Base-by-base conservation (phyloP, 306 rosid species). In the Cucurbita moschata region DNA sequence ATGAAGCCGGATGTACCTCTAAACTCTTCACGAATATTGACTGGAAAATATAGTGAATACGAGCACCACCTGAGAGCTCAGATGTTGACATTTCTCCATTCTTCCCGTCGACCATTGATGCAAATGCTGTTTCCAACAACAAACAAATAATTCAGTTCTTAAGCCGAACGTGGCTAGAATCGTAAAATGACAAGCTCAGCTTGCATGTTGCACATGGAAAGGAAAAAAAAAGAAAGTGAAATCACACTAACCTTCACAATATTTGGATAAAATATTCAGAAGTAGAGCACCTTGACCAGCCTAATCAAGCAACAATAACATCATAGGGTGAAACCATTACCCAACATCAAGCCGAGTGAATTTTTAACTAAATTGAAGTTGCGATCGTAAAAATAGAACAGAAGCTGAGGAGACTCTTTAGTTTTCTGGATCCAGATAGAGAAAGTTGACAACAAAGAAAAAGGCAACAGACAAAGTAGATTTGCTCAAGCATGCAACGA, bases 281-380 rank as follows among this genome's bases (percentile, higher is more conserved):
- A 95, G 96, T 82, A 95, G 96, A 76, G 97, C 96, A 73, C 99
- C 97, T 82, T 95, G 99, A 76, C 96, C 97, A 79, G 96, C 96
- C 99, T 95, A 69, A 75, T 70, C 35, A 30, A 75, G 74, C 72
- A 75, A 75, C 53, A 71, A 77, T 37, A 72, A 42, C 38, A 61
- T 14, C 63, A 58, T 59, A 78, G 30, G 18, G 30, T 64, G 43
- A 70, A 75, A 38, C 53, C 65, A 75, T 62, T 51, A 78, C 35
- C 71, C 58, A 61, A 77, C 46, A 76, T 30, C 19, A 38, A 54
- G 43, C 61, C 67, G 42, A 69, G 8, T 69, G 62, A 38, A 38
- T 18, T 53, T 15, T 50, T 38, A 50, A 71, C 49, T 37, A 71
- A 71, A 55, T 38, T 54, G 23, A 38, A 38, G 9, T 53, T 15